These are phyloP conservation scores for Rhizopus delemar DNA, from an alignment of 371 early-diverging fungal genomes.

Conservation along the genomic window DNA sequence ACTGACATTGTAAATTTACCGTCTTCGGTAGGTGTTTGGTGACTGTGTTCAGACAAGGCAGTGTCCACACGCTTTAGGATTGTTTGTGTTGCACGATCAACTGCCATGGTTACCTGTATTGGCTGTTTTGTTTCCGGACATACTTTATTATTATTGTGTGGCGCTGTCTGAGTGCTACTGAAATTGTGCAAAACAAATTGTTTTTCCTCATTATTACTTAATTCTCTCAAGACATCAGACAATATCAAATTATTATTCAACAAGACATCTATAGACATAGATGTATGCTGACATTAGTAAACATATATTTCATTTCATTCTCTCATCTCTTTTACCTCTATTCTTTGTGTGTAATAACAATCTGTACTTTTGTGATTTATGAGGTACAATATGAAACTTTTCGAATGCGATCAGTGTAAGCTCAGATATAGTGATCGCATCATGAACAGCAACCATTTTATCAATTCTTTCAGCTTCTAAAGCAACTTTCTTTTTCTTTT, in stretches of 20 bases:
- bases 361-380: conserved; percentile 22
- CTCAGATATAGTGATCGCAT: conserved; percentile 25
- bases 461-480: conserved; percentile 34
- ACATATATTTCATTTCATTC: neutral
- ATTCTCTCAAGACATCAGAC: conserved; percentile 8
- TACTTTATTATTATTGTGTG: conserved; percentile 9
- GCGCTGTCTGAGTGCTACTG: neutral
- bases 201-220: conserved; percentile 15
- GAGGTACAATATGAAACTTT: conserved; percentile 33
- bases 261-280: conserved; percentile 9
- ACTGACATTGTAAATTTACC: conserved; percentile 22
- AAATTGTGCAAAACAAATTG: conserved; percentile 23
- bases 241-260: conserved; percentile 5
- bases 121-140: conserved; percentile 6
- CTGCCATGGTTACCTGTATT: conserved; percentile 20
- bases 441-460: conserved; percentile 34
- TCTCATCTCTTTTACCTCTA: conserved; percentile 10
- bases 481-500: conserved; percentile 12
- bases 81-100: conserved; percentile 22
- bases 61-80: conserved; percentile 24
- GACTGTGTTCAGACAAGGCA: conserved; percentile 14
- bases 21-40: neutral
- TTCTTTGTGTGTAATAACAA: conserved; percentile 16
- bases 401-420: conserved; percentile 26
- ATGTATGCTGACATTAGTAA: neutral